Evolutionary conservation across 2,329 filamentous ascomycete species (phyloP), one percentile per base, ranked within the genome.

Genomic region (Aspergillus fumigatus): DNA sequence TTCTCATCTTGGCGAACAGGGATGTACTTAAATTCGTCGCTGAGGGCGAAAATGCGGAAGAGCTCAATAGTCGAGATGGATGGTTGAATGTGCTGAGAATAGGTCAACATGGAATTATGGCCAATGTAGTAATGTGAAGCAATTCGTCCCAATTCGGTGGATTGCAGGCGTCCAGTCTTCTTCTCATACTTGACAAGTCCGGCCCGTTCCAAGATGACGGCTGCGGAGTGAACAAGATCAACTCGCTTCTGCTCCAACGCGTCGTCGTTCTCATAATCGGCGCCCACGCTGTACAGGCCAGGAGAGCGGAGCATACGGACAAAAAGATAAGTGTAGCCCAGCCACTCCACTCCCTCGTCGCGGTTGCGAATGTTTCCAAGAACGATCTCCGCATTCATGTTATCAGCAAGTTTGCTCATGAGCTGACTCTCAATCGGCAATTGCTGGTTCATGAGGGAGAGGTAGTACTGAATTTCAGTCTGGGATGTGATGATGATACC

Each of bases 91-190:
- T 97, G 88, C 70, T 89, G 90, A 72, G 96, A 96, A 79, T 99
- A 99, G 1, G 90, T 97, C 64, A 93, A 83, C 94, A 99, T 99
- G 14, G 93, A 97, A 64, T 86, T 90, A 74, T 96, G 87, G 0
- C 92, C 94, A 69, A 99, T 97, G 79, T 99, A 99, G 79, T 99
- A 99, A 73, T 99, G 94, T 14, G 93, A 97, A 5, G 95, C 89
- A 64, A 99, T 95, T 45, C 94, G 88, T 52, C 95, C 94, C 54
- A 99, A 86, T 73, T 99, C 94, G 0, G 94, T 99, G 3, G 90
- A 85, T 74, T 96, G 92, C 32, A 99, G 76, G 67, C 87, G 89
- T 26, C 95, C 94, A 1, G 88, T 87, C 75, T 94, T 94, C 73
- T 95, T 94, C 67, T 99, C 94, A 69, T 99, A 99, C 69, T 96